Conservation (phyloP, 1,284 basidiomycete genomes). For the Ceratobasidium sp. region DNA sequence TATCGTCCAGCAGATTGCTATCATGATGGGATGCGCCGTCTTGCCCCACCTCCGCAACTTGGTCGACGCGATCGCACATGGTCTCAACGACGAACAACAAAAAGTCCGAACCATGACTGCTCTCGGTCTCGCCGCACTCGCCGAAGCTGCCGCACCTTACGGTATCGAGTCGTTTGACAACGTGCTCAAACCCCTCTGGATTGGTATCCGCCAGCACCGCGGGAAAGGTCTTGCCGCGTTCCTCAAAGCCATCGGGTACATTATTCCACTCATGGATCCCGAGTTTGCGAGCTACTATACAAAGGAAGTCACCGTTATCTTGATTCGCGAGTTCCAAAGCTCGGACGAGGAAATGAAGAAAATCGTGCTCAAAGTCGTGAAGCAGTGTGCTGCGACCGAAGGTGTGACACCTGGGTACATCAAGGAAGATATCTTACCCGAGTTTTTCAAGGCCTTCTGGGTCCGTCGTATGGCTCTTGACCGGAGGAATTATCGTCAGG, state of each 20-base stretch:
- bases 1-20: conserved; percentile 99
- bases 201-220: conserved; percentile 96
- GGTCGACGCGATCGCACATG: conserved; percentile 96
- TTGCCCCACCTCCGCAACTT: conserved; percentile 96
- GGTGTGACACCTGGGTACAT: conserved; percentile 95
- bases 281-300: conserved; percentile 99
- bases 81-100: conserved; percentile 97
- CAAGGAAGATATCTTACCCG: conserved; percentile 97
- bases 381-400: conserved; percentile 98
- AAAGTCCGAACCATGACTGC: conserved; percentile 99
- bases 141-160: conserved; percentile 97
- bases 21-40: conserved; percentile 99
- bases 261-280: conserved; percentile 99
- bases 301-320: conserved; percentile 95
- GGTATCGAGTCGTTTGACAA: conserved; percentile 99
- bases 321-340: conserved; percentile 99
- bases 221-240: conserved; percentile 98
- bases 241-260: conserved; percentile 99
- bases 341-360: conserved; percentile 99
- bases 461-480: conserved; percentile 94
- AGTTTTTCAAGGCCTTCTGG: conserved; percentile 99
- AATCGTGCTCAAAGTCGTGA: conserved; percentile 98
- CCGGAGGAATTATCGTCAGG: conserved; percentile 94
- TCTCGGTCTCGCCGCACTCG: conserved; percentile 93
- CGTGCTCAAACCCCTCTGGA: conserved; percentile 97